A percentile compares a stretch with the other conserved stretches of the same genome.
Conservation (phyloP, 1,139 yeast genomes). For the Blastobotrys serpentis region DNA sequence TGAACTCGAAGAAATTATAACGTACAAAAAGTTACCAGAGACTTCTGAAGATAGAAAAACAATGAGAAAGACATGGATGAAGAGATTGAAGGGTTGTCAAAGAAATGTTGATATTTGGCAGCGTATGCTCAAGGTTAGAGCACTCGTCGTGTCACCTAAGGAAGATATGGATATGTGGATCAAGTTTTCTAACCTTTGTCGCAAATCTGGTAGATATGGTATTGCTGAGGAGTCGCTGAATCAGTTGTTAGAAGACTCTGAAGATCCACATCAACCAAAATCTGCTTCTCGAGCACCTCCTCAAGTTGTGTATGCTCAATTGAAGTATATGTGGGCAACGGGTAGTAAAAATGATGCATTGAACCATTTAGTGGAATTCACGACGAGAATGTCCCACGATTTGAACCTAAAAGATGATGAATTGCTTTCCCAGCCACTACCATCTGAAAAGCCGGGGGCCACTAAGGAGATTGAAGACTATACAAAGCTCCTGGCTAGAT, state of each 20-base stretch:
- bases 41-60: slow-evolving; percentile 66
- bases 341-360: slow-evolving; percentile 88
- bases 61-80: slow-evolving; percentile 92
- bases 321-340: slow-evolving; percentile 96
- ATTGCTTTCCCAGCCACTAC: slow-evolving; percentile 83
- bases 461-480: slow-evolving; percentile 78
- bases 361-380: slow-evolving; percentile 80
- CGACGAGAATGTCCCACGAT: slow-evolving; percentile 86
- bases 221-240: slow-evolving; percentile 90
- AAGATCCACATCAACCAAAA: slow-evolving; percentile 45
- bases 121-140: slow-evolving; percentile 87
- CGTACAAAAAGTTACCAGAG: slow-evolving; percentile 79
- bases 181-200: slow-evolving; percentile 91
- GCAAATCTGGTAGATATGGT: slow-evolving; percentile 89
- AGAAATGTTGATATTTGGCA: slow-evolving; percentile 98
- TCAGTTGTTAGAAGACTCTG: slow-evolving; percentile 54
- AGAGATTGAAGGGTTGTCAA: slow-evolving; percentile 88
- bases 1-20: slow-evolving; percentile 91
- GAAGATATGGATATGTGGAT: slow-evolving; percentile 99
- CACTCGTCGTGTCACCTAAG: slow-evolving; percentile 89
- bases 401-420: slow-evolving; percentile 59
- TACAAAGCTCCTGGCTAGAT: slow-evolving; percentile 85
- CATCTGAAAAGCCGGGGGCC: slow-evolving; percentile 70
- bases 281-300: slow-evolving; percentile 81
- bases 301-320: slow-evolving; percentile 93